phyloP scores from a whole-genome alignment of 495 filamentous ascomycete species.

The Bacidia gigantensis region DNA sequence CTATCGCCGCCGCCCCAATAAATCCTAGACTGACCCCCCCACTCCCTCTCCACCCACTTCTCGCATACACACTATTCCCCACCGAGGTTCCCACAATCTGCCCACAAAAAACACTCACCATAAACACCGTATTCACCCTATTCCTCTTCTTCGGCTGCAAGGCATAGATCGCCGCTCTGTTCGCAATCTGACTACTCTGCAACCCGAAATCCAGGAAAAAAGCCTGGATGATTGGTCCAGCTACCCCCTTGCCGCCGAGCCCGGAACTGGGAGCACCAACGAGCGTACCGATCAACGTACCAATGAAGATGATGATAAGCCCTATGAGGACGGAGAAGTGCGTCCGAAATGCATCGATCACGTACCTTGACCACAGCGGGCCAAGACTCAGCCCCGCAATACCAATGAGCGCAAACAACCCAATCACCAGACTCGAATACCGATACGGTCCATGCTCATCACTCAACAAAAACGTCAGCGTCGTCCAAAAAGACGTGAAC shows the following conservation, averaged over 20 bases:
- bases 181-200: slow-evolving; percentile 64
- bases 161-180: slow-evolving; percentile 54
- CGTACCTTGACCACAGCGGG: slow-evolving; percentile 52
- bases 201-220: slow-evolving; percentile 58
- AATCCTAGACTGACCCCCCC: slow-evolving; percentile 57
- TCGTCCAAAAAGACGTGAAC: slow-evolving; percentile 72
- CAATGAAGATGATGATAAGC: slow-evolving; percentile 40
- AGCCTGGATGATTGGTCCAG: slow-evolving; percentile 64
- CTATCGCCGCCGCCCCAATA: slow-evolving; percentile 41
- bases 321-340: slow-evolving; percentile 54
- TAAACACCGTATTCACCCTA: slow-evolving; percentile 71
- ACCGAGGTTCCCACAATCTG: slow-evolving; percentile 65
- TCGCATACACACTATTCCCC: slow-evolving; percentile 56
- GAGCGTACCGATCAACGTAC: slow-evolving; percentile 57
- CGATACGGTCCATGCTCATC: slow-evolving; percentile 42
- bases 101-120: slow-evolving; percentile 60
- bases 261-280: slow-evolving; percentile 15
- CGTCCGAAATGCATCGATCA: slow-evolving; percentile 57
- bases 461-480: slow-evolving; percentile 64
- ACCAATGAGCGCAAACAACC: slow-evolving; percentile 67
- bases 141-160: slow-evolving; percentile 62
- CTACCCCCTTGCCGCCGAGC: slow-evolving; percentile 44
- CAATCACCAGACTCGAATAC: slow-evolving; percentile 53
- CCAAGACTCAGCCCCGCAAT: slow-evolving; percentile 51
- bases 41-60: slow-evolving; percentile 54